Conservation (phyloP, 148 eudicot species). For the Cornus kousa region DNA sequence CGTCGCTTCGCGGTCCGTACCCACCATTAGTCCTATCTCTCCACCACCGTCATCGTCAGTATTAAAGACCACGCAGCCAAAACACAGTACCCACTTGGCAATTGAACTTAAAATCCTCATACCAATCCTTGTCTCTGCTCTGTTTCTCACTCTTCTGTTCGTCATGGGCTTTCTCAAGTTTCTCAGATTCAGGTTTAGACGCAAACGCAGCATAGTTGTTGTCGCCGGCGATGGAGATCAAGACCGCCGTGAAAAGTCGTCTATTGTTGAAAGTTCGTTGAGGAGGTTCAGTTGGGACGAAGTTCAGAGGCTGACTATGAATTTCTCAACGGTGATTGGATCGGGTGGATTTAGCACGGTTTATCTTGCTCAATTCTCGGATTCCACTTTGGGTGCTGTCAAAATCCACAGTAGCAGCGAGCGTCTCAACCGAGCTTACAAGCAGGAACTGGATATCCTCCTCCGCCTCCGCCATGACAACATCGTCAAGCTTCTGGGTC, state of each 20-base stretch:
- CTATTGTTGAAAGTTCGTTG: constrained; percentile 5
- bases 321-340: constrained; percentile 56
- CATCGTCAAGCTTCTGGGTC: constrained; percentile 66
- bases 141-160: background rate
- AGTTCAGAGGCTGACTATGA: constrained; percentile 33
- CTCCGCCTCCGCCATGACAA: constrained; percentile 45
- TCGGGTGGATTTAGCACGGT: constrained; percentile 79
- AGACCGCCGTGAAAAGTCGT: background rate
- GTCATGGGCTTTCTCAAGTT: background rate
- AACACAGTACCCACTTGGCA: background rate
- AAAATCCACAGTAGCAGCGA: constrained; percentile 55
- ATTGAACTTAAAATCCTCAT: background rate
- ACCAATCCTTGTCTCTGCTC: background rate
- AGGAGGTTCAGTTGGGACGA: constrained; percentile 63
- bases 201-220: background rate
- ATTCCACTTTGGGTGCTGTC: constrained; percentile 49
- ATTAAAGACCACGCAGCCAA: background rate
- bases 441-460: constrained; percentile 62
- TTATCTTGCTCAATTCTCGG: constrained; percentile 55
- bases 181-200: background rate
- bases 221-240: background rate
- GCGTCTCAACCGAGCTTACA: constrained; percentile 49
- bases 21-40: background rate
- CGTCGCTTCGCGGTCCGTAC: background rate
- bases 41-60: background rate